Base-by-base conservation (phyloP, 345 rosid species). In the Isatis tinctoria region DNA sequence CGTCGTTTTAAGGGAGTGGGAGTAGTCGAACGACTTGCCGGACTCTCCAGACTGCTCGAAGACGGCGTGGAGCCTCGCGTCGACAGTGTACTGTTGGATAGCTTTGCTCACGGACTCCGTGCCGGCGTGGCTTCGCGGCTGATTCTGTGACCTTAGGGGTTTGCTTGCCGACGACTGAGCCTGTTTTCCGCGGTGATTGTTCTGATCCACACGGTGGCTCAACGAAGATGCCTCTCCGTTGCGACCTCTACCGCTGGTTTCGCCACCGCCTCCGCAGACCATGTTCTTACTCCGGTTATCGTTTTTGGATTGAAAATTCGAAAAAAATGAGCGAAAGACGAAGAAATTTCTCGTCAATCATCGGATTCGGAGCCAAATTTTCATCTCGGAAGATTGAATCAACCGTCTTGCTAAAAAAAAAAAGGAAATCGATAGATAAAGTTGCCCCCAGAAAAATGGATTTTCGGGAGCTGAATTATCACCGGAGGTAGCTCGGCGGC, bases 61-160 rank as follows among this genome's bases (percentile, higher is more conserved):
- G 39, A 87, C 97, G 39, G 96, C 97, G 67, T 93, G 96, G 28
- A 93, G 94, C 8, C 87, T 88, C 4, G 98, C 98, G 60, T 93
- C 98, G 7, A 84, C 90, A 0, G 96, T 91, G 87, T 80, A 93
- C 86, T 93, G 97, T 27, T 90, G 97, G 78, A 93, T 85, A 70
- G 98, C 94, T 84, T 90, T 93, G 84, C 87, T 92, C 18, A 65
- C 10, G 10, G 91, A 86, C 12, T 85, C 89, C 2, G 82, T 74
- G 39, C 59, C 79, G 11, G 9, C 43, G 52, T 61, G 47, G 22
- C 12, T 72, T 39, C 37, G 67, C 5, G 28, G 13, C 14, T 35
- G 35, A 20, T 62, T 62, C 8, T 41, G 65, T 0, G 76, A 59
- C 66, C 80, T 79, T 48, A 70, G 28, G 51, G 80, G 78, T 79